phyloP scores from a whole-genome alignment of 2,329 filamentous ascomycete species.

The Ophiostoma tasmaniense region DNA sequence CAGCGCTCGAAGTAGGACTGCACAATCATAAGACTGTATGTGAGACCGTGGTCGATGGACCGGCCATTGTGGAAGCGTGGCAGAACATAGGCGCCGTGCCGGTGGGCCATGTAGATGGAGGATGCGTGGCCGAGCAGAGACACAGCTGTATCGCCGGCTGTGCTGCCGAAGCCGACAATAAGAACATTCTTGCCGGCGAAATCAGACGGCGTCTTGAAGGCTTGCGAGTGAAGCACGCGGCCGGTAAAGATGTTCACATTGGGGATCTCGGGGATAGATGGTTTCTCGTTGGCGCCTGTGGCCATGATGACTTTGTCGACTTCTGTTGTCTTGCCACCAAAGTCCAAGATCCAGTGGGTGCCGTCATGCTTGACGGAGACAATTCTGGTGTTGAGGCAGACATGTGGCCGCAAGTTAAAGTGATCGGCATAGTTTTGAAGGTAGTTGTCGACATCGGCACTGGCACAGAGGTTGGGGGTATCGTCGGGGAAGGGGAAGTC shows the following conservation, averaged over 20 bases:
- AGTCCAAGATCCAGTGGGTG: background rate
- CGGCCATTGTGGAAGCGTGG: slow-evolving; percentile 5
- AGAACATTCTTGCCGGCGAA: background rate
- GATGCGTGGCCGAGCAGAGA: background rate
- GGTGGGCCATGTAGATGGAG: background rate
- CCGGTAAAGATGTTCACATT: background rate
- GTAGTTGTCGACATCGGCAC: background rate
- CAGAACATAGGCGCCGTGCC: slow-evolving; percentile 3
- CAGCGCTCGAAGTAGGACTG: slow-evolving; percentile 23
- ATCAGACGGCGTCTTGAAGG: background rate
- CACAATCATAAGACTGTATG: background rate
- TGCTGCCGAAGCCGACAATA: background rate
- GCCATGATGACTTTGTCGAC: background rate
- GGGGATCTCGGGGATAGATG: background rate
- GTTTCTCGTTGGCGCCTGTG: background rate
- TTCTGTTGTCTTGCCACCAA: background rate
- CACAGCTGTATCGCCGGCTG: background rate
- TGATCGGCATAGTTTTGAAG: background rate
- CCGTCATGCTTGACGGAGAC: background rate
- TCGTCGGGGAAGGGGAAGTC: background rate
- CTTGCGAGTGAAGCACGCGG: background rate
- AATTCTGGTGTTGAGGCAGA: background rate
- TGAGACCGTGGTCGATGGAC: slow-evolving; percentile 10
- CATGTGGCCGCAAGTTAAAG: background rate
- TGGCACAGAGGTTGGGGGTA: background rate